Percentiles rank a stretch among this genome's conserved stretches.
phyloP scores from a whole-genome alignment of 768 basidiomycete species.

The Tricholoma hemisulphureum region DNA sequence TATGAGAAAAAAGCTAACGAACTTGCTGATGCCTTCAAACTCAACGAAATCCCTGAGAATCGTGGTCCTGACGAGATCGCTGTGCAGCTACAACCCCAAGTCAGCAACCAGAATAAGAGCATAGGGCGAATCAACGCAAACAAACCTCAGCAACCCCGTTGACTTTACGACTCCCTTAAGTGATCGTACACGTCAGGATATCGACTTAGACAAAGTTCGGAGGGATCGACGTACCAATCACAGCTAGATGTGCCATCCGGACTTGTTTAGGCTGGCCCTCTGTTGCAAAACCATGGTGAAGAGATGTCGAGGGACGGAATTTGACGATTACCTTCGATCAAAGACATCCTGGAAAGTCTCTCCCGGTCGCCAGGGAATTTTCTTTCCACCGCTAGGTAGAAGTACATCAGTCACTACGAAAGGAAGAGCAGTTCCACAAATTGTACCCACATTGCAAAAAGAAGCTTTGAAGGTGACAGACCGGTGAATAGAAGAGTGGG shows the following conservation, averaged over 20 bases:
- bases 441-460: constrained; percentile 65
- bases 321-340: constrained; percentile 71
- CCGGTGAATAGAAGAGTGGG: neutral
- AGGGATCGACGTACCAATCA: constrained; percentile 53
- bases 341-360: constrained; percentile 77
- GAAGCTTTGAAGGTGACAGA: constrained; percentile 35
- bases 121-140: neutral
- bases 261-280: constrained; percentile 87
- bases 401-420: neutral
- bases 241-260: constrained; percentile 89
- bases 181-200: constrained; percentile 5
- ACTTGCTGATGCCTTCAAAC: constrained; percentile 84
- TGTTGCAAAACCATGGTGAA: constrained; percentile 23
- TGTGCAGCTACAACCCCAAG: constrained; percentile 62
- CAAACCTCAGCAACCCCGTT: constrained; percentile 93
- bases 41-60: constrained; percentile 93
- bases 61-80: constrained; percentile 79
- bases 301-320: neutral
- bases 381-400: constrained; percentile 68
- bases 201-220: constrained; percentile 1
- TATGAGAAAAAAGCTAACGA: constrained; percentile 24
- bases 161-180: constrained; percentile 70
- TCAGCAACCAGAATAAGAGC: neutral
- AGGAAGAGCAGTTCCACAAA: neutral
- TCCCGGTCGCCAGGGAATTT: constrained; percentile 88